A percentile compares a stretch with the other conserved stretches of the same genome.
Evolutionary conservation across 2,329 filamentous ascomycete genomes (phyloP).

Genomic region (Colletotrichum gigasporum): DNA sequence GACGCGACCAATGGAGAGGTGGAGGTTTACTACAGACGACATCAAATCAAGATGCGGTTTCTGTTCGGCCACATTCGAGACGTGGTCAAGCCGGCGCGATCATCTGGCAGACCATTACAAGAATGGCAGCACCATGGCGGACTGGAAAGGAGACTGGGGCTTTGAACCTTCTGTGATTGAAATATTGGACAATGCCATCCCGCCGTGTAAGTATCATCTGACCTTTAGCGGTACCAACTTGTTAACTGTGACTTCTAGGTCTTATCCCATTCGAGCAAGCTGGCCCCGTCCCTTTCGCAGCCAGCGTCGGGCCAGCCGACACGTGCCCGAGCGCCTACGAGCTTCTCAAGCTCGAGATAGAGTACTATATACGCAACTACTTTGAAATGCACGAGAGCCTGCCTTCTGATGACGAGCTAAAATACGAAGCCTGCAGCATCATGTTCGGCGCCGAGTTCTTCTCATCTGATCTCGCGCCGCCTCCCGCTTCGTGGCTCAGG

Average conservation of each 20-base stretch:
- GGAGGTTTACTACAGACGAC: constrained; percentile 45
- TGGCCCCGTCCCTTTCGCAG: constrained; percentile 8
- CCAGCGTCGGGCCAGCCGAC: constrained; percentile 21
- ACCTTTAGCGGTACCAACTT: background rate
- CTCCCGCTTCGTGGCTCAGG: constrained; percentile 37
- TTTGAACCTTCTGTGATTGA: constrained; percentile 46
- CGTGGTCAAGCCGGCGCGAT: constrained; percentile 47
- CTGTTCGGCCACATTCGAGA: constrained; percentile 45
- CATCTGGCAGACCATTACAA: constrained; percentile 55
- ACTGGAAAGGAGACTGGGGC: constrained; percentile 55
- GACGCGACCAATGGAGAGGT: constrained; percentile 54
- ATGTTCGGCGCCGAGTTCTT: constrained; percentile 39
- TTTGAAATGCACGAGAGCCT: constrained; percentile 33
- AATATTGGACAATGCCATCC: constrained; percentile 52
- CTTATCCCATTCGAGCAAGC: constrained; percentile 24
- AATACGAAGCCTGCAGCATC: constrained; percentile 39
- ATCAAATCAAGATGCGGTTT: constrained; percentile 53
- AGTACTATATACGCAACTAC: constrained; percentile 39
- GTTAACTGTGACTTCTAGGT: background rate
- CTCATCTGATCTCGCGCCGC: background rate
- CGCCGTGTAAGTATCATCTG: constrained; percentile 44
- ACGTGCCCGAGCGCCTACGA: constrained; percentile 43
- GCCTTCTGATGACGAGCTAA: constrained; percentile 34
- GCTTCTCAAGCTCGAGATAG: constrained; percentile 45
- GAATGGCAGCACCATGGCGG: constrained; percentile 50